Conservation (phyloP, 768 basidiomycete genomes). For the Russula ochroleuca region DNA sequence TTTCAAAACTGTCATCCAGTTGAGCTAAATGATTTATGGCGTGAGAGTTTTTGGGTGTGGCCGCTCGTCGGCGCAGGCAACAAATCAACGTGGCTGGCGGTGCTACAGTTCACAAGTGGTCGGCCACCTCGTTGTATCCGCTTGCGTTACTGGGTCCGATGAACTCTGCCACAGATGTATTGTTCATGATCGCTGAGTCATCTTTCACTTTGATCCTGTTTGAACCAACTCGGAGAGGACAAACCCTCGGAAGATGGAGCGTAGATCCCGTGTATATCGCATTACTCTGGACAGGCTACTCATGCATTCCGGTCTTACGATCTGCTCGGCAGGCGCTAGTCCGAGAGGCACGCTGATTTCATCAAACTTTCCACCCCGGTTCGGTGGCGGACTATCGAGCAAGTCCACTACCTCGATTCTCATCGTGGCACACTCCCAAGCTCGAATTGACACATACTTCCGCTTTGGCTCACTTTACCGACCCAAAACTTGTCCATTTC, state of each 20-base stretch:
- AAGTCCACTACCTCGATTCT: slow-evolving; percentile 17
- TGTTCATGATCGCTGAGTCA: slow-evolving; percentile 19
- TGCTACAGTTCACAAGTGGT: not conserved
- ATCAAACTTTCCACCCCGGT: slow-evolving; percentile 21
- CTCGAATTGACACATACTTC: slow-evolving; percentile 21
- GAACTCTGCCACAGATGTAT: not conserved
- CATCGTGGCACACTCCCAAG: slow-evolving; percentile 17
- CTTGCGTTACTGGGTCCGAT: slow-evolving; percentile 1
- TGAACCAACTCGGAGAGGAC: slow-evolving; percentile 23
- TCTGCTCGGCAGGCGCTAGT: slow-evolving; percentile 20
- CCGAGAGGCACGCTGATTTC: slow-evolving; percentile 28
- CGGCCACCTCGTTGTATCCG: slow-evolving; percentile 10
- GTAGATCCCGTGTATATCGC: slow-evolving; percentile 26
- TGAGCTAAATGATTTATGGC: not conserved
- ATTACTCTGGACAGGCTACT: slow-evolving; percentile 6
- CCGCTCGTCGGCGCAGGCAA: slow-evolving; percentile 1
- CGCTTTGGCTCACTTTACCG: slow-evolving; percentile 24
- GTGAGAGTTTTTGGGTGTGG: slow-evolving; percentile 12
- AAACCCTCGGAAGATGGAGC: slow-evolving; percentile 19
- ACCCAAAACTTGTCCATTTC: slow-evolving; percentile 17
- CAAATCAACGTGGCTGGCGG: slow-evolving; percentile 3
- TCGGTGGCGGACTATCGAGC: slow-evolving; percentile 21
- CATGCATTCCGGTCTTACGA: slow-evolving; percentile 23
- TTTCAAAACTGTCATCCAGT: slow-evolving; percentile 8
- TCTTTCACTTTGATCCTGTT: slow-evolving; percentile 22